Percentiles rank a stretch among this genome's conserved stretches.
Evolutionary conservation across 2,329 filamentous ascomycete species (phyloP).

Genomic region (Xylariaceae sp.): DNA sequence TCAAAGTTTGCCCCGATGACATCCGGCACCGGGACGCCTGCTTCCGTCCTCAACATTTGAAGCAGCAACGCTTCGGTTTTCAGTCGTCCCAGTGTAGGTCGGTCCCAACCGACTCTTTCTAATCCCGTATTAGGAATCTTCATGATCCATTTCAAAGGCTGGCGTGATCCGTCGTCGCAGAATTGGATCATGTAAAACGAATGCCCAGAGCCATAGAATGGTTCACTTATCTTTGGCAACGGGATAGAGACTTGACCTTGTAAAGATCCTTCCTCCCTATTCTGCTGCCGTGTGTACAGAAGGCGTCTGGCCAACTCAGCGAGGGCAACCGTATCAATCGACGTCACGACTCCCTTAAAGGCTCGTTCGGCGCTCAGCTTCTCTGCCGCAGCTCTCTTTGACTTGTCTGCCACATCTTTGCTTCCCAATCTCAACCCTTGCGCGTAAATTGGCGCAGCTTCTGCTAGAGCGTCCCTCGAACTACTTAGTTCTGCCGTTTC

Average conservation of each 20-base stretch:
- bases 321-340: slow-evolving; percentile 18
- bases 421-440: neutral
- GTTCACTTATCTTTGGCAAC: slow-evolving; percentile 12
- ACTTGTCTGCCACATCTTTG: neutral
- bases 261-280: neutral
- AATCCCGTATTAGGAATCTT: slow-evolving; percentile 22
- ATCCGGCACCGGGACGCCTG: slow-evolving; percentile 18
- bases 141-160: slow-evolving; percentile 19
- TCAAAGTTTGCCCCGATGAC: slow-evolving; percentile 21
- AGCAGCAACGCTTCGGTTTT: slow-evolving; percentile 21
- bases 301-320: slow-evolving; percentile 15
- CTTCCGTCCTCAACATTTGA: slow-evolving; percentile 17
- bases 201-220: slow-evolving; percentile 21
- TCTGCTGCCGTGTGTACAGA: slow-evolving; percentile 9
- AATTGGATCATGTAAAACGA: slow-evolving; percentile 22
- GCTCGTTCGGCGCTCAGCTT: slow-evolving; percentile 7
- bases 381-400: neutral
- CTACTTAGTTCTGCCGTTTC: neutral
- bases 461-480: slow-evolving; percentile 2
- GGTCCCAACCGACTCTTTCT: slow-evolving; percentile 19
- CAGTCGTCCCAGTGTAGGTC: slow-evolving; percentile 14
- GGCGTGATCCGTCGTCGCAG: neutral
- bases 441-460: slow-evolving; percentile 5
- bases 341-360: slow-evolving; percentile 17
- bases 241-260: slow-evolving; percentile 1